A percentile compares a stretch with the other conserved stretches of the same genome.
Conservation (phyloP, 768 basidiomycete genomes). For the Steccherinum ochraceum region DNA sequence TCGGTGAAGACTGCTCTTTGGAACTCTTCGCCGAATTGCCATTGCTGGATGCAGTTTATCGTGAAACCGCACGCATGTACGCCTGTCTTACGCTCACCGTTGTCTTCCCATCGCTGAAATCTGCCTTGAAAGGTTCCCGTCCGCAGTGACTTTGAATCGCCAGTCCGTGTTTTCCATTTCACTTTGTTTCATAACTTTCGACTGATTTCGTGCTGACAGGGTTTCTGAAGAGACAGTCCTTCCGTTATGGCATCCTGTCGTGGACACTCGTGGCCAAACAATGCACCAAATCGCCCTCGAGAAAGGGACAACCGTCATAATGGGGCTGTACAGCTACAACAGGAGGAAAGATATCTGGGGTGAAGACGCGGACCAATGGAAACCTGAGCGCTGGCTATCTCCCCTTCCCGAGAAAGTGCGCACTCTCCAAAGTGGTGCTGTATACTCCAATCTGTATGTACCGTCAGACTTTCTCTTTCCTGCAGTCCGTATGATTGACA, state of each 20-base stretch:
- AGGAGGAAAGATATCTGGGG: slow-evolving; percentile 50
- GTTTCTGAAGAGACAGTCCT: slow-evolving; percentile 56
- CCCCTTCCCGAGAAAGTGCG: background rate
- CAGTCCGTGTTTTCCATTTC: background rate
- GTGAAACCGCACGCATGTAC: slow-evolving; percentile 15
- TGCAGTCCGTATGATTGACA: background rate
- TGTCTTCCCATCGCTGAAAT: background rate
- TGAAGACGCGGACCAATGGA: slow-evolving; percentile 43
- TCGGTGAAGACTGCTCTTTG: slow-evolving; percentile 10
- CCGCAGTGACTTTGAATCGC: slow-evolving; percentile 41
- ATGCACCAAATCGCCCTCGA: slow-evolving; percentile 34
- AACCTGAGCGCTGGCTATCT: slow-evolving; percentile 28
- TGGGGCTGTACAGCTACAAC: slow-evolving; percentile 40
- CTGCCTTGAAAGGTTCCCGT: slow-evolving; percentile 31
- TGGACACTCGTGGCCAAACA: slow-evolving; percentile 29
- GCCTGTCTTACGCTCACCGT: background rate
- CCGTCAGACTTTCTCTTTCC: background rate
- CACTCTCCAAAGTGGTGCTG: slow-evolving; percentile 1
- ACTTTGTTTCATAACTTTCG: background rate
- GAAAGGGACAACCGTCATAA: slow-evolving; percentile 36
- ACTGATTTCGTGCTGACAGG: too few relatives aligned
- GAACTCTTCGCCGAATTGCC: slow-evolving; percentile 16
- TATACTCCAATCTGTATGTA: slow-evolving; percentile 1
- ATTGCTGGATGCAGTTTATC: slow-evolving; percentile 19
- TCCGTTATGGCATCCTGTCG: slow-evolving; percentile 43